Percentiles rank a stretch among this genome's conserved stretches.
Conservation (phyloP, 345 rosid genomes). For the Sisymbrium altissimum region DNA sequence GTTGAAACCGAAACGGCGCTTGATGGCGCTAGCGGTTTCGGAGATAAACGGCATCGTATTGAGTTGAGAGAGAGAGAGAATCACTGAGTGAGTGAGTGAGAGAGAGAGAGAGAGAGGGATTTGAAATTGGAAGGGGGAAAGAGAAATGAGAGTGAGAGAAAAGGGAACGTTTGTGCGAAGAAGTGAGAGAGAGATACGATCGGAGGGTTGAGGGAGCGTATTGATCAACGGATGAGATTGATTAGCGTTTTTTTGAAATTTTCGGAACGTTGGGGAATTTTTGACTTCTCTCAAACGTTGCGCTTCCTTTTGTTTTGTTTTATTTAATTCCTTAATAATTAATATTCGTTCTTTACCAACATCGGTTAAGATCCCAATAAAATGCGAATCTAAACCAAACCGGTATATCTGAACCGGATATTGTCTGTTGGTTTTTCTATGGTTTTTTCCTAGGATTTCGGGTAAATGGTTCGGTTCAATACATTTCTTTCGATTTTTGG, state of each 20-base stretch:
- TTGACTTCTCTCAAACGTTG: constrained; percentile 23
- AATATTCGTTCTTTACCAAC: neutral
- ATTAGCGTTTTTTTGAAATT: constrained; percentile 9
- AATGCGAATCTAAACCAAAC: neutral
- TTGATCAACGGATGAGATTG: constrained; percentile 27
- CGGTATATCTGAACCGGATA: neutral
- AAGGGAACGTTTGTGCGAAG: neutral
- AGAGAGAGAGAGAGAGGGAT: neutral
- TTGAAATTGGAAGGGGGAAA: constrained; percentile 28
- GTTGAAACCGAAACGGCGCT: constrained; percentile 83
- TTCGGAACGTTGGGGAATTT: constrained; percentile 31
- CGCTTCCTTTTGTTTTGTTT: neutral
- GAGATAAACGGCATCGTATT: constrained; percentile 66
- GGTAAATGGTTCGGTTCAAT: too few species aligned
- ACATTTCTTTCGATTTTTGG: too few species aligned
- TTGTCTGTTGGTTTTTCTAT: too few species aligned
- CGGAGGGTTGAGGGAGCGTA: constrained; percentile 34
- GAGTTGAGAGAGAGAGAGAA: neutral
- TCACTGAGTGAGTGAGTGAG: neutral
- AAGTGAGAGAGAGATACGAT: constrained; percentile 17
- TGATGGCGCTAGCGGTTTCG: constrained; percentile 78
- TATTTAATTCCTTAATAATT: neutral
- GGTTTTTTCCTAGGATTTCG: too few species aligned
- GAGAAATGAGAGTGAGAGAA: neutral
- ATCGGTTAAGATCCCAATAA: neutral